phyloP scores from a whole-genome alignment of 495 filamentous ascomycete genomes.

The Lepidopterella palustris region DNA sequence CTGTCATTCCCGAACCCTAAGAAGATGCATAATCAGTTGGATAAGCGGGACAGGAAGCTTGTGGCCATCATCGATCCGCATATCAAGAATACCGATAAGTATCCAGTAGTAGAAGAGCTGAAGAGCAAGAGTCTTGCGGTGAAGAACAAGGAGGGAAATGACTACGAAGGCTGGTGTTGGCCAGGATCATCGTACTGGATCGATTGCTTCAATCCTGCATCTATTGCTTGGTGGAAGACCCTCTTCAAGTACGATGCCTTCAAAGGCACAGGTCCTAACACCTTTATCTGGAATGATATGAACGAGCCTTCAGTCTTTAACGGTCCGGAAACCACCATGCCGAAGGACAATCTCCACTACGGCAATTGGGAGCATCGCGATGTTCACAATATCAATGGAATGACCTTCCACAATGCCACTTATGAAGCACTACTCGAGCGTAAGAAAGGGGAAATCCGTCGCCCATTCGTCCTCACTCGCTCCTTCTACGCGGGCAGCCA shows the following conservation, averaged over 20 bases:
- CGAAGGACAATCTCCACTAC: conserved; percentile 90
- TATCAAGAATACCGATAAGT: conserved; percentile 84
- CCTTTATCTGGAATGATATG: conserved; percentile 99
- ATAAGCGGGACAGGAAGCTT: conserved; percentile 76
- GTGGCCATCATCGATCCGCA: conserved; percentile 95
- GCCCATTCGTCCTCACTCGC: conserved; percentile 88
- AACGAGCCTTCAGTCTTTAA: conserved; percentile 99
- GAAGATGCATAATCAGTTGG: conserved; percentile 80
- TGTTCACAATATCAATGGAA: conserved; percentile 87
- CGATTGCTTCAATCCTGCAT: conserved; percentile 85
- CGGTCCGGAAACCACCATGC: conserved; percentile 94
- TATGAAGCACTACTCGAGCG: conserved; percentile 74
- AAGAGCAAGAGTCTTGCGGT: conserved; percentile 75
- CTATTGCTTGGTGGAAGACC: conserved; percentile 78
- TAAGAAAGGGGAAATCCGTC: conserved; percentile 68
- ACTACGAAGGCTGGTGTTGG: conserved; percentile 98
- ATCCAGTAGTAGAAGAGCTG: conserved; percentile 69
- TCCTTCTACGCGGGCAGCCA: conserved; percentile 88
- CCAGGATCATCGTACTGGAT: conserved; percentile 94
- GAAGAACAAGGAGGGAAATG: conserved; percentile 79
- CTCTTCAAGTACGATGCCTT: conserved; percentile 84
- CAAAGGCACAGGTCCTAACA: conserved; percentile 72
- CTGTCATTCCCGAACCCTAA: conserved; percentile 79
- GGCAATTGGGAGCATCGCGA: conserved; percentile 96
- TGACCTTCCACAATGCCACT: conserved; percentile 91